Evolutionary conservation across 73 alveolate species (phyloP).

Genomic region (Tetrahymena elliotti): DNA sequence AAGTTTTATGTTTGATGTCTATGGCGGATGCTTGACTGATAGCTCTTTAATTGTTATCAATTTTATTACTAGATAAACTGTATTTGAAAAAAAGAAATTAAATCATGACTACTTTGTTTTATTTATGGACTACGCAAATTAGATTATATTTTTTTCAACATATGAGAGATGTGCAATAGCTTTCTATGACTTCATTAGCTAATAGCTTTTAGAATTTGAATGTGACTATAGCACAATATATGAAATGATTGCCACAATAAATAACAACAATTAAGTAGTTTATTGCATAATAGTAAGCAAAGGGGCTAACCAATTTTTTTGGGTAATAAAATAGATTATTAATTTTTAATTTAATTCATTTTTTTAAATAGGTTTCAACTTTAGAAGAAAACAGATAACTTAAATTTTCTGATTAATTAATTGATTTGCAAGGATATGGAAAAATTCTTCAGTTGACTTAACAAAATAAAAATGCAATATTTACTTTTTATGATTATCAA

Average conservation of each 20-base stretch:
- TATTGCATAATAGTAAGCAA: no score
- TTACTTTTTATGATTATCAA: background rate
- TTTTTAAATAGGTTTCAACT: background rate
- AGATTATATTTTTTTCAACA: no score
- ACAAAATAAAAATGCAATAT: no score
- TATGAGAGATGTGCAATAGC: background rate
- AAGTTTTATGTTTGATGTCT: background rate
- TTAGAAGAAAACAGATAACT: background rate
- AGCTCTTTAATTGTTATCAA: background rate
- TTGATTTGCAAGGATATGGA: background rate
- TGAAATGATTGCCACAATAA: no score
- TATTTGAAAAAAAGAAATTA: no score
- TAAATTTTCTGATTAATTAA: background rate
- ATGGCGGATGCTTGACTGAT: background rate
- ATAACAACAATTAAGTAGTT: no score
- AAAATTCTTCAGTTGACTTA: background rate
- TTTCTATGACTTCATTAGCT: background rate
- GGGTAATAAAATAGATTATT: no score
- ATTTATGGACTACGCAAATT: background rate
- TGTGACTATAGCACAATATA: no score
- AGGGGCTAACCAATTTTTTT: no score
- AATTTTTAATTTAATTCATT: no score
- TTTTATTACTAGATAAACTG: background rate
- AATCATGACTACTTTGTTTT: background rate
- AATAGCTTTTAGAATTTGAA: no score